Base-by-base conservation (phyloP, 192 early-diverging fungal species). In the Coemansia sp. region DNA sequence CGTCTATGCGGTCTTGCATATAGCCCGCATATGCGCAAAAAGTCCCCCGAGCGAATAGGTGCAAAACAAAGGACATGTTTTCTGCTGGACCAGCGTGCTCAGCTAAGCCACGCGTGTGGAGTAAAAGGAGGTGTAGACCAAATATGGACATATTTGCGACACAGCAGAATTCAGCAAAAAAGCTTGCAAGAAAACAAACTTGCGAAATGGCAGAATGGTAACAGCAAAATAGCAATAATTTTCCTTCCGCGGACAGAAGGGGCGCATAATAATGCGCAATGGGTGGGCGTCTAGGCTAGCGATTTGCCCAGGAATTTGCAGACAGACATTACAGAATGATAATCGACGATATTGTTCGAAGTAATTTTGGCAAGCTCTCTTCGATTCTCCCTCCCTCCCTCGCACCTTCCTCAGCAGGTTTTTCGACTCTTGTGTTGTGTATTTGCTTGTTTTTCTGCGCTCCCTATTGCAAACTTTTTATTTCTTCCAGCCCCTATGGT, bases 401-500 rank as follows among this genome's bases (percentile, higher is more conserved):
- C 41, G 3, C 10, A 3, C 19, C 23, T 24, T 52, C 4, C 23
- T 52, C 19, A 23, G 19, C 51, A 52, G 51, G 51, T 52, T 25
- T 25, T 23, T 52, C 51, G 1, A 2, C 19, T 55, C 53, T 55
- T 55, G 53, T 55, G 53, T 55, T 29, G 53, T 55, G 29, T 21
- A 21, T 55, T 55, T 55, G 41, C 41, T 55, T 24, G 29, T 54
- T 54, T 15, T 55, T 55, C 15, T 29, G 53, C 11, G 15, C 53
- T 55, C 53, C 53, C 53, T 55, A 14, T 55, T 55, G 25, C 19
- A 55, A 55, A 29, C 10, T 55, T 55, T 45, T 25, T 55, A 21
- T 53, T 53, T 25, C 51, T 25, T 53, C 51, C 41, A 45, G 41
- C 41, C 41, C 51, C 27, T 55, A 55, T 55, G 53, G 15, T 55